These are phyloP conservation scores for Saccharomyces hybrid DNA, from an alignment of 1,139 yeast species.

Conservation along the genomic window DNA sequence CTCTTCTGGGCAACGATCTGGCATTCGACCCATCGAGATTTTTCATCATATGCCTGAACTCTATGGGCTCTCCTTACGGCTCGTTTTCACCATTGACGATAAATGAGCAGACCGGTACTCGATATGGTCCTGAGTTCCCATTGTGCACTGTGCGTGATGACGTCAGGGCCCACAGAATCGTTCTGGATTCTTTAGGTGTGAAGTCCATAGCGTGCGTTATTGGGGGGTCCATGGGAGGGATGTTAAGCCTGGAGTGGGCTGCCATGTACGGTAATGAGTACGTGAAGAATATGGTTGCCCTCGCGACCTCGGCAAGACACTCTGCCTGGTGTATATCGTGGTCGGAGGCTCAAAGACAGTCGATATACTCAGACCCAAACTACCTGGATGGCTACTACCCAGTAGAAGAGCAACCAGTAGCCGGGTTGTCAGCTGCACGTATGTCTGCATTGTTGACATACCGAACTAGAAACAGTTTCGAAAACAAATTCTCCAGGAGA, in stretches of 20 bases:
- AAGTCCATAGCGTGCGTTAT: constrained; percentile 72
- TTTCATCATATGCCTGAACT: constrained; percentile 79
- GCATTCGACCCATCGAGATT: constrained; percentile 89
- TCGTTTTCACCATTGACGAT: constrained; percentile 83
- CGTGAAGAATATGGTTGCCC: constrained; percentile 66
- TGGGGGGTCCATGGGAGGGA: constrained; percentile 99
- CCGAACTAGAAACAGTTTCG: constrained; percentile 87
- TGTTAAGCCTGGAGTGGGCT: constrained; percentile 82
- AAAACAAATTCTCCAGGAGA: constrained; percentile 79
- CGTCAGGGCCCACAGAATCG: constrained; percentile 66
- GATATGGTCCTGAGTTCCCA: constrained; percentile 93
- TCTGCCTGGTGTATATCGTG: constrained; percentile 99
- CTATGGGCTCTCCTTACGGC: constrained; percentile 94
- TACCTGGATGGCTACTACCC: constrained; percentile 82
- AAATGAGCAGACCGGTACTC: constrained; percentile 62
- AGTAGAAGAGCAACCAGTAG: constrained; percentile 64
- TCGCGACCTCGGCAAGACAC: constrained; percentile 91
- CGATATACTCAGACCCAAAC: constrained; percentile 90
- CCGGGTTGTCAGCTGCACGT: constrained; percentile 92
- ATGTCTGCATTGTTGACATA: constrained; percentile 94
- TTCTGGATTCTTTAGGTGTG: constrained; percentile 67
- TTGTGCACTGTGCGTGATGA: constrained; percentile 89
- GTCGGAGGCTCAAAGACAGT: constrained; percentile 97
- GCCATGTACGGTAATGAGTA: constrained; percentile 64
- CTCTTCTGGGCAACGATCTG: constrained; percentile 72